Evolutionary conservation across 2,329 filamentous ascomycete species (phyloP).

Genomic region (Fusarium pseudonygamai): DNA sequence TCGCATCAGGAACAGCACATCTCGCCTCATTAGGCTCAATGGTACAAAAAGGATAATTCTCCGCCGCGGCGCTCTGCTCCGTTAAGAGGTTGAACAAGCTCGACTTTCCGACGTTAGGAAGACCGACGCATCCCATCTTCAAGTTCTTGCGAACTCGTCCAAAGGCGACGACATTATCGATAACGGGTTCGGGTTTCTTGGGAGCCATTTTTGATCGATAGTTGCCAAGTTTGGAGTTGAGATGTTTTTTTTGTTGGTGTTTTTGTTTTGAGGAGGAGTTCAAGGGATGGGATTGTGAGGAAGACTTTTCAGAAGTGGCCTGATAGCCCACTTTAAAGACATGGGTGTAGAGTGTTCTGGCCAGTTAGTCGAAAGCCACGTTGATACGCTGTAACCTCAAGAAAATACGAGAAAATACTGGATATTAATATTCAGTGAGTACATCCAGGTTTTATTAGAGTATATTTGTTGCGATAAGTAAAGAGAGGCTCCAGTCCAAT

Average conservation of each 20-base stretch:
- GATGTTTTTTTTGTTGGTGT: conserved; percentile 3
- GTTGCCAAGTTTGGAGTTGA: background rate
- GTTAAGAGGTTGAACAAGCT: conserved; percentile 58
- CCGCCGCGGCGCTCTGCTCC: conserved; percentile 55
- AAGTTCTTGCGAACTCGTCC: conserved; percentile 56
- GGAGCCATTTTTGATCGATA: conserved; percentile 51
- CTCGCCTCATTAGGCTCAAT: conserved; percentile 59
- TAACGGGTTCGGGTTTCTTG: conserved; percentile 53
- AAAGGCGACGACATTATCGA: conserved; percentile 57
- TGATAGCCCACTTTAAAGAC: conserved; percentile 42
- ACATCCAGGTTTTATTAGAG: fast-evolving
- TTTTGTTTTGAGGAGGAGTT: conserved; percentile 4
- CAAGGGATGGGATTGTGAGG: conserved; percentile 12
- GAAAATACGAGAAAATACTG: background rate
- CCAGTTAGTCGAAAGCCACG: conserved; percentile 6
- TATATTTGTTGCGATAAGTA: fast-evolving
- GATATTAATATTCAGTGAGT: fast-evolving
- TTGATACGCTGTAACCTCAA: background rate
- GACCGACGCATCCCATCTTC: conserved; percentile 58
- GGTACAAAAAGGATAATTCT: conserved; percentile 58
- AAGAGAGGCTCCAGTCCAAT: fast-evolving
- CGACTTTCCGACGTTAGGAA: conserved; percentile 58
- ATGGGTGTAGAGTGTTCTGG: conserved; percentile 32
- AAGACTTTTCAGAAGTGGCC: conserved; percentile 42
- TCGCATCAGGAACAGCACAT: conserved; percentile 55